A percentile compares a stretch with the other conserved stretches of the same genome.
These are phyloP conservation scores for Candida lessepsii DNA, from an alignment of 805 yeast species.

Conservation along the genomic window DNA sequence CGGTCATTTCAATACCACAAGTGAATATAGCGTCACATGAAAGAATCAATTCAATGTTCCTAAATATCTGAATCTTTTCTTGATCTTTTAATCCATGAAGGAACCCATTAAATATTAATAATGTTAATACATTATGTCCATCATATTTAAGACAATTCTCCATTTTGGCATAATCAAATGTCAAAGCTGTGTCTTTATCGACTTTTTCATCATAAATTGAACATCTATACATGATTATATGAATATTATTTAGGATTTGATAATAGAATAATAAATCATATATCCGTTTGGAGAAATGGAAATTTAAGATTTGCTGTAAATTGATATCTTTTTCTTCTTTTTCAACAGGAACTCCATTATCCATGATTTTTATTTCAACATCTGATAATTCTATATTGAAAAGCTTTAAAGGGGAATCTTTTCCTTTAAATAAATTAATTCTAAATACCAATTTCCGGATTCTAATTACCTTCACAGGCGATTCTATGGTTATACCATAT, in stretches of 20 bases:
- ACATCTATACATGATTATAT: constrained; percentile 21
- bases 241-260: constrained; percentile 24
- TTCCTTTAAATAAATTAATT: constrained; percentile 22
- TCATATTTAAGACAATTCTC: constrained; percentile 18
- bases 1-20: constrained; percentile 12
- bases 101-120: constrained; percentile 23
- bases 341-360: no score
- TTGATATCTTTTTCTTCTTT: constrained; percentile 7
- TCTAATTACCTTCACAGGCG: constrained; percentile 15
- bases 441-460: constrained; percentile 21
- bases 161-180: constrained; percentile 23
- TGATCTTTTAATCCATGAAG: constrained; percentile 18
- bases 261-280: constrained; percentile 20
- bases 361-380: constrained; percentile 9
- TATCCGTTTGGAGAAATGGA: constrained; percentile 19
- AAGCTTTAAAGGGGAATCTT: constrained; percentile 25
- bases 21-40: constrained; percentile 21
- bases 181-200: constrained; percentile 15
- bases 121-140: constrained; percentile 17
- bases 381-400: constrained; percentile 28
- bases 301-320: constrained; percentile 12
- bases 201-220: constrained; percentile 12
- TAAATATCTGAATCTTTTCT: constrained; percentile 19
- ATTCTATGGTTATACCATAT: constrained; percentile 23
- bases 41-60: constrained; percentile 25